These are phyloP conservation scores for Thalassiosira exigua DNA, from an alignment of 352 stramenopile genomes.

Conservation along the genomic window DNA sequence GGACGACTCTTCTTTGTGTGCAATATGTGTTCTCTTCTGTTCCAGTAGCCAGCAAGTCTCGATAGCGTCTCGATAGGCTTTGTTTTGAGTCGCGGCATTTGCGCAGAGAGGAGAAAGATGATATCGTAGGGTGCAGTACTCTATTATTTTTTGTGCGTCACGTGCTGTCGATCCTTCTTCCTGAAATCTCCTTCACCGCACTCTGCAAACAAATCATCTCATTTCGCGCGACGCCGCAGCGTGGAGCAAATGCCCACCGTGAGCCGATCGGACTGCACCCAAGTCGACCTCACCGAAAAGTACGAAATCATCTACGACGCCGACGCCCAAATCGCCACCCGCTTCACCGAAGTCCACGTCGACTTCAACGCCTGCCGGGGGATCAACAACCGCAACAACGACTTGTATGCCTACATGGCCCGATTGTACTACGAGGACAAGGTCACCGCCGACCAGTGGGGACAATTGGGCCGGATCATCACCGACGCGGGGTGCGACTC, in stretches of 20 bases:
- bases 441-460: slow-evolving; percentile 42
- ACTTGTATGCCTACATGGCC: slow-evolving; percentile 60
- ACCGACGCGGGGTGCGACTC: slow-evolving; percentile 37
- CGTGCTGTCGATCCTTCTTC: too few relatives aligned
- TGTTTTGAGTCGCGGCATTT: too few relatives aligned
- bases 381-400: slow-evolving; percentile 58
- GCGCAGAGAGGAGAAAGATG: too few relatives aligned
- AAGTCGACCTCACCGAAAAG: slow-evolving; percentile 50
- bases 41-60: too few relatives aligned
- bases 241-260: slow-evolving; percentile 62
- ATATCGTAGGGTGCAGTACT: too few relatives aligned
- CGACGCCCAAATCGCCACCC: not conserved
- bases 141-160: too few relatives aligned
- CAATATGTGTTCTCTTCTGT: too few relatives aligned
- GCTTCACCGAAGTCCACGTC: slow-evolving; percentile 30
- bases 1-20: too few relatives aligned
- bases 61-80: too few relatives aligned
- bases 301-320: slow-evolving; percentile 43
- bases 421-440: slow-evolving; percentile 49
- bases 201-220: not conserved
- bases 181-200: not conserved
- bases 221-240: slow-evolving; percentile 2
- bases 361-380: slow-evolving; percentile 67
- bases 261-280: slow-evolving; percentile 55
- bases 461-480: slow-evolving; percentile 44